phyloP scores from a whole-genome alignment of 2,329 filamentous ascomycete species.

The Aspergillus sp. region DNA sequence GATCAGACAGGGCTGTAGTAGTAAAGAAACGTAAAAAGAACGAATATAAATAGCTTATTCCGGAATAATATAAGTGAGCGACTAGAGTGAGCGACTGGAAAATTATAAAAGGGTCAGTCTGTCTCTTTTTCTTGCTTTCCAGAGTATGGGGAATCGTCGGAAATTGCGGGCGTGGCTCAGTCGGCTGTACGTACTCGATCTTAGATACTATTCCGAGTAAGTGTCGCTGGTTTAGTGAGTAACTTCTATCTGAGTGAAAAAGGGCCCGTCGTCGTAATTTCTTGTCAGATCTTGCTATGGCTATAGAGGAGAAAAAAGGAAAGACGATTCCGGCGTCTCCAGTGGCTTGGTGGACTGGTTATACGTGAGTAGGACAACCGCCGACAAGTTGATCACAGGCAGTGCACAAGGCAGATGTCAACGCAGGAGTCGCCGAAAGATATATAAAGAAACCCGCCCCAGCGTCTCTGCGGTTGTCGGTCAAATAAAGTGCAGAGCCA shows the following conservation, averaged over 20 bases:
- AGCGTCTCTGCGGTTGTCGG: no score
- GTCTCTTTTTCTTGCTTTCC: neutral
- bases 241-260: no score
- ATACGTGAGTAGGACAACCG: no score
- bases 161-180: constrained; percentile 12
- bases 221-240: neutral
- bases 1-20: neutral
- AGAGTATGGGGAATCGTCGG: constrained; percentile 2
- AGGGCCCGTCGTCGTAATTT: neutral
- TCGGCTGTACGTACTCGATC: neutral
- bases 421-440: no score
- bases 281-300: neutral
- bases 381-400: no score
- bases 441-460: neutral
- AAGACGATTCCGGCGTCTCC: no score
- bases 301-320: no score
- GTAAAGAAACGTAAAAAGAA: neutral
- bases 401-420: no score
- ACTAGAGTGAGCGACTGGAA: neutral
- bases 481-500: neutral
- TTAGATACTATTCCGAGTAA: neutral
- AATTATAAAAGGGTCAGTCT: neutral
- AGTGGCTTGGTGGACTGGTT: no score
- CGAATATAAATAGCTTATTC: neutral
- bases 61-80: neutral